Base-by-base conservation (phyloP, 2,329 filamentous ascomycete genomes). In the Aspergillus ustus region DNA sequence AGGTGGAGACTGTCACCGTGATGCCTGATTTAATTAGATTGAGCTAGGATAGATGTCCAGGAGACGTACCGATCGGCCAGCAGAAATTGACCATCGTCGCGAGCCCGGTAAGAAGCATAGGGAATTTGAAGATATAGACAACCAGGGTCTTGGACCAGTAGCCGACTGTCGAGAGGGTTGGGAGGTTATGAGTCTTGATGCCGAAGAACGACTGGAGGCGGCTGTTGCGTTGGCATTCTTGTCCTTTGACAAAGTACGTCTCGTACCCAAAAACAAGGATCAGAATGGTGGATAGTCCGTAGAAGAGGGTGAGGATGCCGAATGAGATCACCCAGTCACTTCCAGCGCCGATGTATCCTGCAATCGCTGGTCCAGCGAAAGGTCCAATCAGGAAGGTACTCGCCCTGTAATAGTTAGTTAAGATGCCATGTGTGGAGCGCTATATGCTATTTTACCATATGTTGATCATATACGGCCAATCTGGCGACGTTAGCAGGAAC, bases 391-490 rank as follows among this genome's bases (percentile, higher is more conserved):
- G 65, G 52, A 78, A 78, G 0, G 73, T 73, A 4, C 73, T 76
- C 8, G 72, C 75, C 75, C 72, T 68, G 29, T 29, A n/a, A 1
- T 20, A 15, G 28, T 67, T 52, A 66, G 44, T 43, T 17, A 22
- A 46, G 17, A n/a, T 48, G 17, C 7, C 17, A 52, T 13, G 29
- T 9, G 15, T 34, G 29, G 25, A 11, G 20, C 13, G 44, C 19
- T 22, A 13, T 9, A 8, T 28, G 34, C 0, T 7, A 28, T 45
- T 20, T 13, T 67, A 72, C 71, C 75, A 78, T 49, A 77, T 75
- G 57, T 78, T 78, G 59, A 78, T 75, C 71, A 75, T 77, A 2
- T 69, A 72, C 4, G 75, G 73, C 72, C 75, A 76, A 53, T 78
- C 75, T 68, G 53, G 46, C 43, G 48, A 54, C 11, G 28, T 59